phyloP scores from a whole-genome alignment of 1,139 yeast species.

The Blastobotrys malaysiensis region DNA sequence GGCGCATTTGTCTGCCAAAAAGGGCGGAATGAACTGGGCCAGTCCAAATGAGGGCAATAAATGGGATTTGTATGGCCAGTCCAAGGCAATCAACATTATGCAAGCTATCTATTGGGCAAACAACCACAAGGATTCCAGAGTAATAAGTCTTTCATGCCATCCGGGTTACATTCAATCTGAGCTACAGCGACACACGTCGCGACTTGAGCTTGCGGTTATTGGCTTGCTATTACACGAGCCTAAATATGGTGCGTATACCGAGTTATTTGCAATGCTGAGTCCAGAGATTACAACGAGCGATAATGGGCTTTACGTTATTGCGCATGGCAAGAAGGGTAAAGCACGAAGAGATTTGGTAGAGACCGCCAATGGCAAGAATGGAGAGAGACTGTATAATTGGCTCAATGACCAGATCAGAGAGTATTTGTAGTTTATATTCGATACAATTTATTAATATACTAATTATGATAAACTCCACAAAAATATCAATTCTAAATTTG shows the following conservation, averaged over 20 bases:
- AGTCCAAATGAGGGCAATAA: slow-evolving; percentile 28
- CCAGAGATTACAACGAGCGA: slow-evolving; percentile 34
- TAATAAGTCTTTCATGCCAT: slow-evolving; percentile 34
- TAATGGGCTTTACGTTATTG: slow-evolving; percentile 32
- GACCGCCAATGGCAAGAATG: slow-evolving; percentile 31
- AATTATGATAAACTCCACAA: too few species aligned
- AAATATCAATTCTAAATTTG: too few species aligned
- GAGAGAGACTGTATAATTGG: slow-evolving; percentile 31
- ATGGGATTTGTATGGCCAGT: slow-evolving; percentile 38
- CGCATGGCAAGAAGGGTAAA: slow-evolving; percentile 35
- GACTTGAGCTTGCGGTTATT: slow-evolving; percentile 12
- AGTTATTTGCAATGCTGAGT: slow-evolving; percentile 40
- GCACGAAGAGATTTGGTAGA: slow-evolving; percentile 22
- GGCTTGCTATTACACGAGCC: slow-evolving; percentile 28
- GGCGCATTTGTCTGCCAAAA: slow-evolving; percentile 19
- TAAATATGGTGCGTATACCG: slow-evolving; percentile 41
- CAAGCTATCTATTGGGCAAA: slow-evolving; percentile 40
- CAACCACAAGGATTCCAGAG: slow-evolving; percentile 24
- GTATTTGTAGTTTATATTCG: not conserved
- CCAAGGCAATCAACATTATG: slow-evolving; percentile 42
- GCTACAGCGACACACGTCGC: slow-evolving; percentile 32
- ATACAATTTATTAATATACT: too few species aligned
- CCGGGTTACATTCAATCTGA: slow-evolving; percentile 46
- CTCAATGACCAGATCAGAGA: slow-evolving; percentile 25
- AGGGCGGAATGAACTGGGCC: slow-evolving; percentile 40